phyloP scores from a whole-genome alignment of 208 protist species.

The Trypanosomatidae sp. region DNA sequence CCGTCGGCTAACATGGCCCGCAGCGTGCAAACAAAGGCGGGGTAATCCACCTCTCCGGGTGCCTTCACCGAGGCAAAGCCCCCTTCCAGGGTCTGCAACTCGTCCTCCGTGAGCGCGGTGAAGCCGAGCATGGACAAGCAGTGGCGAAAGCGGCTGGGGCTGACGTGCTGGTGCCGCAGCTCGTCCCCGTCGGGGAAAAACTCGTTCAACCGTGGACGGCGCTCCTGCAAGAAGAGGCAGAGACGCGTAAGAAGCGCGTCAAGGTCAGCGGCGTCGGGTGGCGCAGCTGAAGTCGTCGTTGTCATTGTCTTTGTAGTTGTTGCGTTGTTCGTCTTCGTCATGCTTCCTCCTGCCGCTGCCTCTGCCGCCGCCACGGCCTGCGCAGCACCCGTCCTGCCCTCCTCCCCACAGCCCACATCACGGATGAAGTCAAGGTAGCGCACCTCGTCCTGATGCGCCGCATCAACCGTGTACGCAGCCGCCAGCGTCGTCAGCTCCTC shows the following conservation, averaged over 20 bases:
- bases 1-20: constrained; percentile 49
- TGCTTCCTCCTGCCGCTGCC: no score
- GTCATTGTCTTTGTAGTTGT: no score
- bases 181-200: constrained; percentile 89
- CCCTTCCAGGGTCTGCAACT: constrained; percentile 56
- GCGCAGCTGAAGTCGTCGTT: no score
- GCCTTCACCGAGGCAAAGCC: constrained; percentile 42
- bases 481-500: constrained; percentile 40
- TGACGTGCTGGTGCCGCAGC: constrained; percentile 77
- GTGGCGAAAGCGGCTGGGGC: constrained; percentile 69
- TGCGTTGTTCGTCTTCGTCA: background rate
- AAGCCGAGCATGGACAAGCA: constrained; percentile 72
- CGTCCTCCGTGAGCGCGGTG: constrained; percentile 39
- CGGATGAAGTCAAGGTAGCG: constrained; percentile 73
- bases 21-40: constrained; percentile 60
- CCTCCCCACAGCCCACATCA: constrained; percentile 58
- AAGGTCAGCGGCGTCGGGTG: constrained; percentile 36
- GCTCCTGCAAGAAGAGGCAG: constrained; percentile 75
- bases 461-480: constrained; percentile 45
- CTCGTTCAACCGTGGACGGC: constrained; percentile 53
- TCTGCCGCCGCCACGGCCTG: no score
- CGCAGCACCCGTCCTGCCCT: constrained; percentile 12
- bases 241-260: constrained; percentile 52
- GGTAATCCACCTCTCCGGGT: constrained; percentile 58
- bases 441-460: constrained; percentile 31